Percentiles rank a stretch among this genome's conserved stretches.
phyloP scores from a whole-genome alignment of 2,329 filamentous ascomycete species.

The Aspergillus sp. region DNA sequence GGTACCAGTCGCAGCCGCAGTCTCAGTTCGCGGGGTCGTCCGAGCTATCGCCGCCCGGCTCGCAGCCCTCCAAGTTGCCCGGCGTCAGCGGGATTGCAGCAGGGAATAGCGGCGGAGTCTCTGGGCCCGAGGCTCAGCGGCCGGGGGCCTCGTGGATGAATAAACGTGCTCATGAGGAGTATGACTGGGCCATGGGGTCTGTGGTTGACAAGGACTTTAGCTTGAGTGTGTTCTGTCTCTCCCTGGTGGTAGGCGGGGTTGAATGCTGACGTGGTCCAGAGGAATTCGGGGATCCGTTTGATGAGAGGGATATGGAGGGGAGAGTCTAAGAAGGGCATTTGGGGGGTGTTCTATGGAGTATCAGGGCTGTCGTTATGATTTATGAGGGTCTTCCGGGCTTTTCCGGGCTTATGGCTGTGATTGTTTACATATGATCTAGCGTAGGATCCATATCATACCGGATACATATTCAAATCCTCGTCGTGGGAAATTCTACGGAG shows the following conservation, averaged over 20 bases:
- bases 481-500: no score
- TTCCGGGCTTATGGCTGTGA: no score
- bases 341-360: slow-evolving; percentile 9
- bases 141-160: slow-evolving; percentile 47
- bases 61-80: slow-evolving; percentile 29
- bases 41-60: slow-evolving; percentile 49
- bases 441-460: no score
- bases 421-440: no score
- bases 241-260: not conserved
- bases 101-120: not conserved
- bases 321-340: no score
- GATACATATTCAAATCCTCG: no score
- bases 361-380: not conserved
- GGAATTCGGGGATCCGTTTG: slow-evolving; percentile 39
- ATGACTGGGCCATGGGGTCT: slow-evolving; percentile 39
- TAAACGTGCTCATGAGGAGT: slow-evolving; percentile 50
- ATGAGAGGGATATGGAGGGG: slow-evolving; percentile 31
- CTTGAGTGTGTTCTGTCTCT: slow-evolving; percentile 28
- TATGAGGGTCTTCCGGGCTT: no score
- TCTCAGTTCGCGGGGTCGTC: slow-evolving; percentile 19
- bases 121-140: slow-evolving; percentile 10
- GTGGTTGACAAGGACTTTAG: slow-evolving; percentile 46
- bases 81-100: slow-evolving; percentile 3
- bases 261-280: slow-evolving; percentile 18
- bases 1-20: slow-evolving; percentile 14